A percentile compares a stretch with the other conserved stretches of the same genome.
These are phyloP conservation scores for Cryomyces antarcticus DNA, from an alignment of 495 filamentous ascomycete species.

Conservation along the genomic window DNA sequence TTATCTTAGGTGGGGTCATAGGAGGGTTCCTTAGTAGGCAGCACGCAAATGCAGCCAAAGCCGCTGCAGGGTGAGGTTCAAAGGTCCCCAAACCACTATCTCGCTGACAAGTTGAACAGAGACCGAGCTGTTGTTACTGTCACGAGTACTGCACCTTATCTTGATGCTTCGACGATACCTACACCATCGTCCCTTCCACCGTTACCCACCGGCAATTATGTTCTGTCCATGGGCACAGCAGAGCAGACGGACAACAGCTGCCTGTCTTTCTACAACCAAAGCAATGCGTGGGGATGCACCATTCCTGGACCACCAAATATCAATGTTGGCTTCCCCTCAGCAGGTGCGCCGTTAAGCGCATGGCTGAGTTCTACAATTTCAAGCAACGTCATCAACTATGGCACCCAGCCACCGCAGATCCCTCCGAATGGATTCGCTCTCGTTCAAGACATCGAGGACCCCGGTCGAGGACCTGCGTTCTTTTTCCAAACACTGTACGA, in stretches of 20 bases:
- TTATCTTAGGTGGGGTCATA: conserved; percentile 16
- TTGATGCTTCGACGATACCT: conserved; percentile 43
- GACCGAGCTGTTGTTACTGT: conserved; percentile 13
- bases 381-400: conserved; percentile 26
- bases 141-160: conserved; percentile 31
- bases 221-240: conserved; percentile 33
- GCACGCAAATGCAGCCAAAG: not conserved
- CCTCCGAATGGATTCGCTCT: conserved; percentile 30
- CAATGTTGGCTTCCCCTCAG: too few relatives aligned
- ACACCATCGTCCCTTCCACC: conserved; percentile 35
- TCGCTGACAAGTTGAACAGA: not conserved
- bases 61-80: not conserved
- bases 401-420: conserved; percentile 48
- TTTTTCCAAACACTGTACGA: conserved; percentile 52
- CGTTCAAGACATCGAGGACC: conserved; percentile 43
- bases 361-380: too few relatives aligned
- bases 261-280: conserved; percentile 36
- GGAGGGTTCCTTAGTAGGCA: conserved; percentile 16
- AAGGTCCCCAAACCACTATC: not conserved
- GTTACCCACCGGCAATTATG: conserved; percentile 42
- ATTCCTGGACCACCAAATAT: conserved; percentile 8
- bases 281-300: conserved; percentile 50
- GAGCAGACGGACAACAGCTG: conserved; percentile 44
- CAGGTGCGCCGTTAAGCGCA: too few relatives aligned
- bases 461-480: conserved; percentile 48